These are phyloP conservation scores for Rhizoclosmatium hyalinum DNA, from an alignment of 371 early-diverging fungal genomes.

Conservation along the genomic window DNA sequence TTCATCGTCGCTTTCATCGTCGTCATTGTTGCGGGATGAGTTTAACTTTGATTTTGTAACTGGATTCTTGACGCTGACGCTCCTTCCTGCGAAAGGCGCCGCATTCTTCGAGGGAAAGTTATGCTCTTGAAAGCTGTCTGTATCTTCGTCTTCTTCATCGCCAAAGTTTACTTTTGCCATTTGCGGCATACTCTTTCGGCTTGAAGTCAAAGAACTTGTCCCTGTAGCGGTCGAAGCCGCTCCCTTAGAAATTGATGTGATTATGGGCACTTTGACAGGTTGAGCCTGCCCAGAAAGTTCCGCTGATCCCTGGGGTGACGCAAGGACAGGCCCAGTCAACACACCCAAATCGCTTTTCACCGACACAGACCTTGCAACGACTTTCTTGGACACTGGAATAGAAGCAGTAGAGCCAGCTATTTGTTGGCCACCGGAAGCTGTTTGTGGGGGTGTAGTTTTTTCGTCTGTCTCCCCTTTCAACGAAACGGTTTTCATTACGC, in stretches of 20 bases:
- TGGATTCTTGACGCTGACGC: conserved; percentile 2
- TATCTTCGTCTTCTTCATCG: conserved; percentile 7
- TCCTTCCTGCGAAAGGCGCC: background rate
- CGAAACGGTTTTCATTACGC: background rate
- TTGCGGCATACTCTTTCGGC: conserved; percentile 2
- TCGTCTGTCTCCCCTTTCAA: background rate
- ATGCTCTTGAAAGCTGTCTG: background rate
- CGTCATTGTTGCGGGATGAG: background rate
- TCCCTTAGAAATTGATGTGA: background rate
- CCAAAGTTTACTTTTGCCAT: conserved; percentile 25
- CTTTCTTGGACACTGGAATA: background rate
- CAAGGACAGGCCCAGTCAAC: background rate
- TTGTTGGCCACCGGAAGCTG: background rate
- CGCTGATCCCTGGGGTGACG: background rate
- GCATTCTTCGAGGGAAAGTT: background rate
- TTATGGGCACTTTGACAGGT: no score
- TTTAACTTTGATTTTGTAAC: background rate
- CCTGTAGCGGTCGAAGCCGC: background rate
- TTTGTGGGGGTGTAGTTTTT: conserved; percentile 4
- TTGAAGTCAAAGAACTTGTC: background rate
- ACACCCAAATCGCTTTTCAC: conserved; percentile 7
- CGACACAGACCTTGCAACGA: background rate
- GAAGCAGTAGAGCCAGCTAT: background rate
- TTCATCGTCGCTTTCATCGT: background rate
- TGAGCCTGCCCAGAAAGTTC: background rate